Evolutionary conservation across 257 asterid genomes (phyloP).

Genomic region (Solanum tacnaense): DNA sequence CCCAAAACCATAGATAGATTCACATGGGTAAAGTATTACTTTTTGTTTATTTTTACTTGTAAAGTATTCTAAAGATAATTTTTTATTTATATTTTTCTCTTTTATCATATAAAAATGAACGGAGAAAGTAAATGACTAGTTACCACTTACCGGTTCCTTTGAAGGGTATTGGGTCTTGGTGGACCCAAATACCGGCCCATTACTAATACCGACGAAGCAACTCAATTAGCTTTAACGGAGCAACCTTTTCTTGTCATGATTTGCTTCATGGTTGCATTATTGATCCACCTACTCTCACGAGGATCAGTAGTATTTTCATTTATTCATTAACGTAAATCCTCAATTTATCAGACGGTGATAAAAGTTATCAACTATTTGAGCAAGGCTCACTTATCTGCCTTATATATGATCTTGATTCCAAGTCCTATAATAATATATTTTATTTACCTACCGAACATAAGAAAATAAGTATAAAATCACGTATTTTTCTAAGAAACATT

Average conservation of each 20-base stretch:
- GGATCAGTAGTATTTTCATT: neutral
- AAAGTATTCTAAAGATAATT: too few relatives aligned
- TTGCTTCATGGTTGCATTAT: neutral
- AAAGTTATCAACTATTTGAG: neutral
- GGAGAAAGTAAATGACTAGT: neutral
- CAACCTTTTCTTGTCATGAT: neutral
- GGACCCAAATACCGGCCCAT: slow-evolving; percentile 20
- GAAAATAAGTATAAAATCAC: neutral
- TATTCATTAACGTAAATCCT: accelerated
- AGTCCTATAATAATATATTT: neutral
- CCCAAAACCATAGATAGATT: neutral
- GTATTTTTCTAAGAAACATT: neutral
- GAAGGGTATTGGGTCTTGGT: slow-evolving; percentile 14
- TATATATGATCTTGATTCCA: neutral
- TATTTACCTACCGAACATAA: neutral
- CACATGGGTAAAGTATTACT: slow-evolving; percentile 8
- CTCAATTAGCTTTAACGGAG: neutral
- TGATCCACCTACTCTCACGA: neutral
- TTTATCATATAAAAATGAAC: too few relatives aligned
- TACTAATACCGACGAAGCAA: neutral
- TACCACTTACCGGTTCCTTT: slow-evolving; percentile 5
- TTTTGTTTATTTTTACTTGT: neutral
- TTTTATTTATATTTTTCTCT: too few relatives aligned
- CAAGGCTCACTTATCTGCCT: neutral
- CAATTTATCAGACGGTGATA: neutral